A percentile compares a stretch with the other conserved stretches of the same genome.
Evolutionary conservation across 306 rosid genomes (phyloP).

Genomic region (Gleditsia sinensis): DNA sequence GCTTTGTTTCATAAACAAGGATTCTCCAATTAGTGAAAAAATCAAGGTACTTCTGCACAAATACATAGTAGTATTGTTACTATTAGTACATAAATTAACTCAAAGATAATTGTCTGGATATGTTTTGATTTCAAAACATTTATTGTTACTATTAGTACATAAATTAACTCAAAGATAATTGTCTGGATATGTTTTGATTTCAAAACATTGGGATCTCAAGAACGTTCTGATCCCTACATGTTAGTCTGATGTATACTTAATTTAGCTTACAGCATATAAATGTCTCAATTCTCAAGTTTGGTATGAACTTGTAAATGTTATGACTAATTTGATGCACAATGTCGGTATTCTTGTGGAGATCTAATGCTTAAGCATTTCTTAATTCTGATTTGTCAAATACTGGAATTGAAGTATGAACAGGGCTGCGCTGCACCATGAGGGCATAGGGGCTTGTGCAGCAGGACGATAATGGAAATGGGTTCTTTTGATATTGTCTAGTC

Average conservation of each 20-base stretch:
- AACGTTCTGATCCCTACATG: not conserved
- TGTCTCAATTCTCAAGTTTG: not conserved
- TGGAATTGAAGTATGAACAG: constrained; percentile 1
- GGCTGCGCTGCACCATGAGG: not conserved
- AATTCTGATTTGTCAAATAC: not conserved
- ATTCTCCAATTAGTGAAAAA: constrained; percentile 1
- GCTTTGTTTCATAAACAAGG: constrained; percentile 7
- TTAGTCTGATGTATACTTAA: not conserved
- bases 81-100: not conserved
- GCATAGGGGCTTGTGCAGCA: constrained; percentile 5
- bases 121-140: constrained; percentile 22
- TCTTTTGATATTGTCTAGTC: not conserved
- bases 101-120: not conserved
- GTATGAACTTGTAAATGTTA: not conserved
- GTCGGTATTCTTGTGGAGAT: not conserved
- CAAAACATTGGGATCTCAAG: not conserved
- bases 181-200: constrained; percentile 23
- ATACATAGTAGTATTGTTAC: not conserved
- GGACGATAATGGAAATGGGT: not conserved
- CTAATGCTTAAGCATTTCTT: not conserved
- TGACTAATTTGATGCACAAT: constrained; percentile 12
- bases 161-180: not conserved
- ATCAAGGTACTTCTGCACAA: constrained; percentile 1
- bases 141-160: not conserved
- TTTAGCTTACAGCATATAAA: not conserved